These are phyloP conservation scores for Rhodotorula sphaerocarpa DNA, from an alignment of 768 basidiomycete species.

Conservation along the genomic window DNA sequence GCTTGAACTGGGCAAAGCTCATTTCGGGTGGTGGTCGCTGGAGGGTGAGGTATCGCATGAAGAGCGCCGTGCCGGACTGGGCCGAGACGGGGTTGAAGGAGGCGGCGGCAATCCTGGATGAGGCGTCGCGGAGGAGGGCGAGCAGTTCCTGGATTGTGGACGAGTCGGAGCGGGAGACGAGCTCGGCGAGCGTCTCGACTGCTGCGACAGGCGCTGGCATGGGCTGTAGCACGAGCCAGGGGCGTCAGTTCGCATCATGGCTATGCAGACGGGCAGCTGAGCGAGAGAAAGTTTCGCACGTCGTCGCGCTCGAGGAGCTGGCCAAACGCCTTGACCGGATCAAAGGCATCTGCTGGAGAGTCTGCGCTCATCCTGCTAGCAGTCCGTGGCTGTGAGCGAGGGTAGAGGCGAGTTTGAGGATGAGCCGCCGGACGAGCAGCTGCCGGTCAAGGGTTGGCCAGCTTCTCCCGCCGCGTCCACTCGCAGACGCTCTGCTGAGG, in stretches of 20 bases:
- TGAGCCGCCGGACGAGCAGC: too few relatives aligned
- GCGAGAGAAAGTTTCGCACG: slow-evolving; percentile 4
- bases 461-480: too few relatives aligned
- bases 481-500: too few relatives aligned
- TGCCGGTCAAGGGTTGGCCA: too few relatives aligned
- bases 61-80: slow-evolving; percentile 81
- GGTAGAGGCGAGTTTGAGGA: too few relatives aligned
- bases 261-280: too few relatives aligned
- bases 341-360: not conserved
- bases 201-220: slow-evolving; percentile 38
- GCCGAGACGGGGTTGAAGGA: slow-evolving; percentile 71
- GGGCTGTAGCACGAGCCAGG: slow-evolving; percentile 6
- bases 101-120: slow-evolving; percentile 55
- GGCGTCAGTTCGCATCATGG: not conserved
- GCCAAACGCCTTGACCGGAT: slow-evolving; percentile 13
- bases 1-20: slow-evolving; percentile 55
- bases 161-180: slow-evolving; percentile 42
- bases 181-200: slow-evolving; percentile 32
- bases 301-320: slow-evolving; percentile 17
- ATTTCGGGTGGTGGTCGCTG: slow-evolving; percentile 46
- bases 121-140: slow-evolving; percentile 68
- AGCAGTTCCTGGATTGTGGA: slow-evolving; percentile 92
- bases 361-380: too few relatives aligned
- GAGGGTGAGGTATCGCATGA: slow-evolving; percentile 74
- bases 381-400: too few relatives aligned